A percentile compares a stretch with the other conserved stretches of the same genome.
Conservation (phyloP, 352 stramenopile species). For the Globisporangium rhizosaccharum region DNA sequence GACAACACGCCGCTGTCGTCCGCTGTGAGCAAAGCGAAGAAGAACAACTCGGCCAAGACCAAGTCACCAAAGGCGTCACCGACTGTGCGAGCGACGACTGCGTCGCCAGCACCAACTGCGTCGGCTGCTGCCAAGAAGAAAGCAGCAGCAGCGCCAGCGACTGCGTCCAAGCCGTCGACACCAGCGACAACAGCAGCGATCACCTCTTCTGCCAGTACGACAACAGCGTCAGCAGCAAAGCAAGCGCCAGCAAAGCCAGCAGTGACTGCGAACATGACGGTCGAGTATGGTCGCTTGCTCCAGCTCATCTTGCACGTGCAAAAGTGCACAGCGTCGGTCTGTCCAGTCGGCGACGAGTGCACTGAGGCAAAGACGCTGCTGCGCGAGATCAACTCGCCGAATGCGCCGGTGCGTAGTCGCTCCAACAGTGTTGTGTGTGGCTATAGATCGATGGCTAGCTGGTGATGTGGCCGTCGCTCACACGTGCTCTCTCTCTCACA, state of each 20-base stretch:
- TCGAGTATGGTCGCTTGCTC: constrained; percentile 79
- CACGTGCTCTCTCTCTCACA: not conserved
- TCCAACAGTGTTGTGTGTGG: not conserved
- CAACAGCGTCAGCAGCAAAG: constrained; percentile 14
- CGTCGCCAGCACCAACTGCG: constrained; percentile 1
- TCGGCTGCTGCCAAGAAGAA: constrained; percentile 24
- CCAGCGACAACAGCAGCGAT: constrained; percentile 9
- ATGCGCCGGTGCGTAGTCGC: constrained; percentile 37
- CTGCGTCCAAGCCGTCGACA: constrained; percentile 12
- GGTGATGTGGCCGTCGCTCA: no score
- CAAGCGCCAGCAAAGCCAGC: constrained; percentile 25
- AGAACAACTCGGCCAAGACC: constrained; percentile 37
- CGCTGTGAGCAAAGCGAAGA: constrained; percentile 61
- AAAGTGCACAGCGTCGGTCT: constrained; percentile 59
- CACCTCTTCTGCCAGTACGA: constrained; percentile 8
- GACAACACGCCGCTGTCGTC: constrained; percentile 72
- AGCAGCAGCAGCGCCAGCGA: constrained; percentile 3
- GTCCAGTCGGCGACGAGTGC: constrained; percentile 69
- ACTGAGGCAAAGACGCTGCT: constrained; percentile 69
- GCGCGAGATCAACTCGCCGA: constrained; percentile 64
- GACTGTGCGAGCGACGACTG: constrained; percentile 9
- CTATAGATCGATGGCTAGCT: no score
- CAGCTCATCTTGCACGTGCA: constrained; percentile 85
- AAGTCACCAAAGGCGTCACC: constrained; percentile 57
- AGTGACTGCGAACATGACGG: constrained; percentile 56